phyloP scores from a whole-genome alignment of 805 yeast species.

The Schizosaccharomyces pombe region DNA sequence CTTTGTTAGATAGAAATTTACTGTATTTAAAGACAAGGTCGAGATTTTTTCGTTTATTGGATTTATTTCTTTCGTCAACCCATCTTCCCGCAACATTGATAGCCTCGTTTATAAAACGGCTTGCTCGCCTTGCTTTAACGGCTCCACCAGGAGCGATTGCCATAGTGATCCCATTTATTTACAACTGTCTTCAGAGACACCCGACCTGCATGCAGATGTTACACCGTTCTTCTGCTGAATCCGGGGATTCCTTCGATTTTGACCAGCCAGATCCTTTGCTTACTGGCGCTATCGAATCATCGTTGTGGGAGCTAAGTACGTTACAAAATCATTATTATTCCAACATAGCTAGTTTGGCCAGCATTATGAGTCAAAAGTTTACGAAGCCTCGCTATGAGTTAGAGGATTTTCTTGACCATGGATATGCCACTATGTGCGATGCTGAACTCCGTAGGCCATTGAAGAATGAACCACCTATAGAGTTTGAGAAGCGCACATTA shows the following conservation, averaged over 20 bases:
- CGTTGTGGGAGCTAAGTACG: constrained; percentile 78
- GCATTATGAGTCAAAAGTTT: constrained; percentile 72
- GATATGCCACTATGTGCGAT: constrained; percentile 28
- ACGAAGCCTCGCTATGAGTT: constrained; percentile 64
- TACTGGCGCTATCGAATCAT: constrained; percentile 60
- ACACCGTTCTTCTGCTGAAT: constrained; percentile 25
- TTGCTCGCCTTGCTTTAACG: constrained; percentile 48
- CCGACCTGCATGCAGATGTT: constrained; percentile 82
- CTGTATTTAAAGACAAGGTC: constrained; percentile 62
- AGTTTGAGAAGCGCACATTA: background rate
- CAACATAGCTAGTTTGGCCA: constrained; percentile 76
- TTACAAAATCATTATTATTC: constrained; percentile 77
- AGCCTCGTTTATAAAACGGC: constrained; percentile 69
- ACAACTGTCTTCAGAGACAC: constrained; percentile 71
- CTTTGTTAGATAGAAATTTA: constrained; percentile 49
- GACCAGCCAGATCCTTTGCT: constrained; percentile 48
- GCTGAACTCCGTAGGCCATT: constrained; percentile 2
- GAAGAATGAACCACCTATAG: background rate
- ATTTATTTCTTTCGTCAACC: constrained; percentile 62
- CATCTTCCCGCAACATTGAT: constrained; percentile 64
- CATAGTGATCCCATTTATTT: constrained; percentile 68
- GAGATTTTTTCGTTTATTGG: constrained; percentile 69
- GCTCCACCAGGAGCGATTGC: constrained; percentile 82
- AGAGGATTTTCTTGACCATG: constrained; percentile 90
- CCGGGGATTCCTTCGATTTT: constrained; percentile 41